A percentile compares a stretch with the other conserved stretches of the same genome.
Evolutionary conservation across 257 asterid genomes (phyloP).

Genomic region (Nicotiana paniculata): DNA sequence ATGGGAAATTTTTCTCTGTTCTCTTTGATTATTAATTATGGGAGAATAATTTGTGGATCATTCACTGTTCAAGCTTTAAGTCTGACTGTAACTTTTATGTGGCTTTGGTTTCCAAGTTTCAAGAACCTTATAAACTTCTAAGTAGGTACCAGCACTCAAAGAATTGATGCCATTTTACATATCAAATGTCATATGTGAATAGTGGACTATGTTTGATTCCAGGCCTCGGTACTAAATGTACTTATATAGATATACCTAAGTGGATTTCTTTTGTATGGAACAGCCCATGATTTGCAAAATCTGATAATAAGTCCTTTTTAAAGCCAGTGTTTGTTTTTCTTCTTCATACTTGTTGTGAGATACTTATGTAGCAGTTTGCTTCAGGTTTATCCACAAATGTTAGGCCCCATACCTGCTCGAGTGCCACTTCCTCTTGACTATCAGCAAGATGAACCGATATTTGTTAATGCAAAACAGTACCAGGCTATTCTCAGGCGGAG

Average conservation of each 20-base stretch:
- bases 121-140: background rate
- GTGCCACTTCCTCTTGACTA: constrained; percentile 22
- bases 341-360: background rate
- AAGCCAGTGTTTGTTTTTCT: background rate
- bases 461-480: constrained; percentile 10
- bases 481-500: constrained; percentile 27
- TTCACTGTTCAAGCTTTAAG: background rate
- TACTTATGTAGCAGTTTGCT: background rate
- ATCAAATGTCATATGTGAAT: background rate
- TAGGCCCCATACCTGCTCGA: constrained; percentile 13
- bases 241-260: background rate
- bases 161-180: background rate
- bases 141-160: background rate
- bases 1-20: no score
- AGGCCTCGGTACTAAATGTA: background rate
- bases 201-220: background rate
- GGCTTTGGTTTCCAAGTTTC: background rate
- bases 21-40: background rate
- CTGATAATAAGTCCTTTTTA: no score
- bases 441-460: constrained; percentile 17
- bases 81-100: background rate
- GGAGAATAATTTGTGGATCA: background rate
- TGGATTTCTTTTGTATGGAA: background rate
- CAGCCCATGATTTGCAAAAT: background rate
- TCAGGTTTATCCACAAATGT: constrained; percentile 25